A percentile compares a stretch with the other conserved stretches of the same genome.
phyloP scores from a whole-genome alignment of 768 basidiomycete genomes.

The Phanerochaete sordida region DNA sequence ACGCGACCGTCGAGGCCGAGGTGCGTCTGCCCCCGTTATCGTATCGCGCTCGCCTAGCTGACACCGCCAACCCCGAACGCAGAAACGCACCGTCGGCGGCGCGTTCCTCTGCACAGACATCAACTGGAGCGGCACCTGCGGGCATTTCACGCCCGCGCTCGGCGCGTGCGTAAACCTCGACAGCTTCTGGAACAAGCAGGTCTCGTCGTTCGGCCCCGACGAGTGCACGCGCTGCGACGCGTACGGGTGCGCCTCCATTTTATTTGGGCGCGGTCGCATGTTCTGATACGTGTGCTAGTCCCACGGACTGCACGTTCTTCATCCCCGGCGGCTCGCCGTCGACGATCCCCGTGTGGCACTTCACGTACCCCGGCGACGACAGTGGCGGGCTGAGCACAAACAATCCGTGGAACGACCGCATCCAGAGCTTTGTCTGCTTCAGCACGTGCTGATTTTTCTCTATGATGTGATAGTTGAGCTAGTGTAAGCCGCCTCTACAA shows the following conservation, averaged over 20 bases:
- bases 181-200: not conserved
- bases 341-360: not conserved
- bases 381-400: not conserved
- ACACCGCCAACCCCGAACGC: not conserved
- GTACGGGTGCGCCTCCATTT: not conserved
- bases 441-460: no score
- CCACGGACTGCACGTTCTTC: not conserved
- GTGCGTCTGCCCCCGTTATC: not conserved
- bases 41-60: not conserved
- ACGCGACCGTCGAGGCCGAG: not conserved
- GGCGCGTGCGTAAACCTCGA: not conserved
- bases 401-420: conserved; percentile 1
- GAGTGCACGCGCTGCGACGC: not conserved
- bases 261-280: not conserved
- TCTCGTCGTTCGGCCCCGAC: conserved; percentile 2
- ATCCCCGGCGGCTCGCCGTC: not conserved
- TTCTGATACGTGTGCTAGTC: not conserved
- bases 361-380: conserved; percentile 3
- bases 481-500: no score
- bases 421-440: not conserved
- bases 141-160: not conserved
- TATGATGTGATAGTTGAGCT: no score
- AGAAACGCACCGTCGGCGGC: conserved; percentile 3
- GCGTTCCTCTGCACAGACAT: conserved; percentile 3
- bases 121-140: conserved; percentile 1